Conservation (phyloP, 495 filamentous ascomycete genomes). For the Pyrenula aspistea region DNA sequence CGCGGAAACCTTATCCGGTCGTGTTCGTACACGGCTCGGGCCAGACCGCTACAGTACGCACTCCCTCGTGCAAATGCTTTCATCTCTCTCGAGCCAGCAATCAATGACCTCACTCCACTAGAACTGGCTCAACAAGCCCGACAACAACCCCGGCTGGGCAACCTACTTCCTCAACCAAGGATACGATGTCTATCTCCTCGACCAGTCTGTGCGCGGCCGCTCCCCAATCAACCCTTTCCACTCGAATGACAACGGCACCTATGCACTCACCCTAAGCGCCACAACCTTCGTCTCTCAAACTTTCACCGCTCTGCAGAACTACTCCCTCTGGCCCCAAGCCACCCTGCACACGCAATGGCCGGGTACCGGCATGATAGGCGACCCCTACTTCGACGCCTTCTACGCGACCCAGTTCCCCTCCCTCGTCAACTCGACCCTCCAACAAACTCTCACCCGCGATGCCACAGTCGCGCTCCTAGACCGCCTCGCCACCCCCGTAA, state of each 20-base stretch:
- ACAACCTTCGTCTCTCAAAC: constrained; percentile 15
- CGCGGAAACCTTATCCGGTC: constrained; percentile 19
- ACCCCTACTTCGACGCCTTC: constrained; percentile 36
- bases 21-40: constrained; percentile 34
- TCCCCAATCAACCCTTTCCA: constrained; percentile 9
- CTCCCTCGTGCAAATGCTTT: background rate
- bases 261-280: too few relatives aligned
- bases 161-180: constrained; percentile 34
- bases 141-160: constrained; percentile 37
- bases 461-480: constrained; percentile 19
- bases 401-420: constrained; percentile 20
- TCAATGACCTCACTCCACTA: constrained; percentile 5
- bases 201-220: constrained; percentile 28
- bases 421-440: constrained; percentile 6
- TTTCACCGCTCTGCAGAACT: constrained; percentile 26
- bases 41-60: constrained; percentile 29
- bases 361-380: constrained; percentile 31
- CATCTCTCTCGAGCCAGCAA: background rate
- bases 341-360: constrained; percentile 43
- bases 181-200: constrained; percentile 32
- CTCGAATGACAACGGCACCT: constrained; percentile 11
- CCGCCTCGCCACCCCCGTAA: constrained; percentile 14
- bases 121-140: constrained; percentile 39
- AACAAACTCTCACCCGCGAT: constrained; percentile 12
- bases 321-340: constrained; percentile 30